phyloP scores from a whole-genome alignment of 192 early-diverging fungal species.

The Mortierella antarctica region DNA sequence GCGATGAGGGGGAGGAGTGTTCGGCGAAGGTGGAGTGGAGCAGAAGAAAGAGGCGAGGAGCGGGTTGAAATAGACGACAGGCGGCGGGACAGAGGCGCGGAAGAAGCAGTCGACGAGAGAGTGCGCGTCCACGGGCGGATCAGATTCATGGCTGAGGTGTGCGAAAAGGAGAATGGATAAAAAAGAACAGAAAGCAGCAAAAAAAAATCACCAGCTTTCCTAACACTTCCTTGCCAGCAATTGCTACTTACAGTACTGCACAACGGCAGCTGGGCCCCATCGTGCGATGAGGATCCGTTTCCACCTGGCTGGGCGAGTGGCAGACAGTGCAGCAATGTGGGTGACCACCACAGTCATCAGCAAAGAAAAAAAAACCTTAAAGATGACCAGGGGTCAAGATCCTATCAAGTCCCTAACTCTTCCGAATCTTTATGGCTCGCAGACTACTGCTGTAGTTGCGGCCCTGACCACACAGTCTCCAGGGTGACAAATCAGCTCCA shows the following conservation, averaged over 20 bases:
- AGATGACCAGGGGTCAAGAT: not conserved
- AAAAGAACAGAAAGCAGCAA: not conserved
- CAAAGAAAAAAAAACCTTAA: not conserved
- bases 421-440: not conserved
- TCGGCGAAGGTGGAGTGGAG: not conserved
- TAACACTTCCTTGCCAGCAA: no score
- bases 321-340: no score
- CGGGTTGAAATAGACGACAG: slow-evolving; percentile 4
- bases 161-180: slow-evolving; percentile 2
- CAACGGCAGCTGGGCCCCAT: no score
- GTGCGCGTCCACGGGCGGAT: slow-evolving; percentile 25
- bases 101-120: not conserved
- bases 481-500: no score
- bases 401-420: not conserved
- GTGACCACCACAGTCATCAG: not conserved
- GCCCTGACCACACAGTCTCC: no score
- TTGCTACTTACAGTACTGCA: no score
- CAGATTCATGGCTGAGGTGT: slow-evolving; percentile 8
- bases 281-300: not conserved
- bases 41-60: not conserved
- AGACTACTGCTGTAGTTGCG: no score
- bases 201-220: not conserved
- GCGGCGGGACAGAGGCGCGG: no score
- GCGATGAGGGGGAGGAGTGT: slow-evolving; percentile 8
- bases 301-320: not conserved